Evolutionary conservation across 2,329 filamentous ascomycete species (phyloP), one percentile per base, ranked within the genome.

Genomic region (Alternaria brassicae): DNA sequence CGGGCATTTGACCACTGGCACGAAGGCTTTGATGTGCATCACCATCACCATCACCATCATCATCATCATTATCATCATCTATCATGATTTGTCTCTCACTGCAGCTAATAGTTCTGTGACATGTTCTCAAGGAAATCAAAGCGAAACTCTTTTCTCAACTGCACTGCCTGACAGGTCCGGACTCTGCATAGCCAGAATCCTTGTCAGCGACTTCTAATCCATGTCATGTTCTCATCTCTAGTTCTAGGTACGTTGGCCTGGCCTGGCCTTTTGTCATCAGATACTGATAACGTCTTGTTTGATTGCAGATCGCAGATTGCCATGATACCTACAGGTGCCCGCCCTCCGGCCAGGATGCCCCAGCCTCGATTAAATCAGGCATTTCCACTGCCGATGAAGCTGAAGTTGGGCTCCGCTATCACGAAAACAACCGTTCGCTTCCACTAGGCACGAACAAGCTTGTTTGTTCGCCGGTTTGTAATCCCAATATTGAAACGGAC

Each of bases 201-300:
- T 55, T 67, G 58, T 62, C 60, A 32, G 50, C 53, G 47, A 51
- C 37, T 47, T 44, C 52, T 60, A 32, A 56, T 21, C 62, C 41
- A 59, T 63, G 56, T 60, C 57, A 55, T 57, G 4, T 42, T 42
- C 62, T 15, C 58, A 58, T 60, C 58, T 64, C 63, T 65, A 62
- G 66, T 60, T 62, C 56, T 62, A 65, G 63, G 61, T 19, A n/a
- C n/a, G n/a, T n/a, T n/a, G n/a, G n/a, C n/a, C n/a, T 21, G 44
- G 37, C 37, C 37, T 40, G 37, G 8, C 37, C 19, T 40, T 19
- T 40, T 12, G 37, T 48, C 44, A 48, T 48, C 32, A 19, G 44
- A 48, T n/a, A n/a, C 32, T 19, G 44, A 48, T n/a, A n/a, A 25
- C 19, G 21, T 23, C 19, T 10, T 48, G 13, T 15, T 34, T 48